Evolutionary conservation across 805 yeast species (phyloP).

Genomic region (Cyberlindnera euphorbiae): DNA sequence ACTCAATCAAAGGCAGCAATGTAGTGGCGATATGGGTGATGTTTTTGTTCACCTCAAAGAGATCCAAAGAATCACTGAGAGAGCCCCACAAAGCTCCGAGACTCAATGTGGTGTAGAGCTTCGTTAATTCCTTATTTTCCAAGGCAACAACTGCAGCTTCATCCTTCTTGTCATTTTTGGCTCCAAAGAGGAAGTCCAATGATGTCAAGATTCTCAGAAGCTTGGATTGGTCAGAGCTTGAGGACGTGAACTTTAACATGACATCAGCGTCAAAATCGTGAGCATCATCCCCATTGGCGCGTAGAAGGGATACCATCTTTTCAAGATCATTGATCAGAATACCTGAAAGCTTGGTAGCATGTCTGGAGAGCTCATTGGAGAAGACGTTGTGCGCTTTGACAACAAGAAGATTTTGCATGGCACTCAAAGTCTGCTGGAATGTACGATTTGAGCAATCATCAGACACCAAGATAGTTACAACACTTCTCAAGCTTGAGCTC

Average conservation of each 20-base stretch:
- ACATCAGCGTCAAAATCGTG: slow-evolving; percentile 49
- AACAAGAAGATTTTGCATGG: slow-evolving; percentile 70
- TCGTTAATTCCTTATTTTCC: slow-evolving; percentile 44
- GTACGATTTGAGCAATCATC: slow-evolving; percentile 84
- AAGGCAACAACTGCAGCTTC: slow-evolving; percentile 6
- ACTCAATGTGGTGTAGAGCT: slow-evolving; percentile 60
- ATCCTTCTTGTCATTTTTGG: slow-evolving; percentile 16
- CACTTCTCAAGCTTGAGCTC: slow-evolving; percentile 51
- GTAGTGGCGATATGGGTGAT: slow-evolving; percentile 70
- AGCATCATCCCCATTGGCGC: slow-evolving; percentile 24
- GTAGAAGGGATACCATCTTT: slow-evolving; percentile 7
- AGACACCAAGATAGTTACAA: slow-evolving; percentile 65
- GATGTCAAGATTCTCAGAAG: slow-evolving; percentile 84
- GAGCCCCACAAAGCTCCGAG: slow-evolving; percentile 84
- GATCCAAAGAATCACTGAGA: slow-evolving; percentile 63
- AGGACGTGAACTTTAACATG: slow-evolving; percentile 65
- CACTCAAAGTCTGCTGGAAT: slow-evolving; percentile 75
- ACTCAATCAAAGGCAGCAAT: slow-evolving; percentile 80
- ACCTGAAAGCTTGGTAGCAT: slow-evolving; percentile 57
- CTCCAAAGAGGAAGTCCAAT: slow-evolving; percentile 68
- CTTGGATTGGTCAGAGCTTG: slow-evolving; percentile 85
- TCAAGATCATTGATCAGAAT: slow-evolving; percentile 51
- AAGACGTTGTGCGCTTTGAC: slow-evolving; percentile 60
- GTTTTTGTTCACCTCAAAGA: slow-evolving; percentile 53
- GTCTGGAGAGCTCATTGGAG: slow-evolving; percentile 59